Evolutionary conservation across 2,329 filamentous ascomycete genomes (phyloP), one percentile per base, ranked within the genome.

Genomic region (Talaromyces sp.): DNA sequence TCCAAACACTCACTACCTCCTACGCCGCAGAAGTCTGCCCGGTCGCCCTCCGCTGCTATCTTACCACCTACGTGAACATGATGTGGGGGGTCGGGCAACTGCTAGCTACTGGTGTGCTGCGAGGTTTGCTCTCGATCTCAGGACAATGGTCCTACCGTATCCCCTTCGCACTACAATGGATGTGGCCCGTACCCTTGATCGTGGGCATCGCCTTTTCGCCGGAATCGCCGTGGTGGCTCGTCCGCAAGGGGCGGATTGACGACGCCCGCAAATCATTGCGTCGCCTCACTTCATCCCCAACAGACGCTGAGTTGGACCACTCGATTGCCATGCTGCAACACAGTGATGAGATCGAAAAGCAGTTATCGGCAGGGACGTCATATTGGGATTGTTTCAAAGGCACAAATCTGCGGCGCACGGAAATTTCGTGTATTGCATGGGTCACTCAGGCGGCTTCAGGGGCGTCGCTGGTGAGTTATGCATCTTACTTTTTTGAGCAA

Each of bases 131-230:
- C 10, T 35, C 33, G 14, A 10, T 10, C 9, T 14, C 33, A 14
- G 33, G 14, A 14, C 10, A 35, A n/a, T 35, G 33, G 33, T 35
- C 77, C 0, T 82, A 81, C 58, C 73, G 73, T 33, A 79, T 81
- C 4, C 78, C 79, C 1, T 82, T 78, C 51, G 78, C 72, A 0
- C 57, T 82, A 6, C 80, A 82, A 65, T 83, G 80, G 81, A 68
- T 79, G 0, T 81, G 77, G 73, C 76, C 77, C 0, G 62, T 78
- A 10, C n/a, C 16, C 4, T 11, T 43, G 7, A 19, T 32, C 3
- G 3, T 43, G 3, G 40, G 40, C 2, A 29, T 43, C 16, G 11
- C 6, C 7, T 30, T 43, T 4, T 14, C 40, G 14, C 40, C 40
- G 1, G 40, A 32, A 5, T 32, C 27, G 2, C 40, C 40, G 3